Evolutionary conservation across 2,329 filamentous ascomycete species (phyloP).

Genomic region (Ophiocordyceps polyrhachis-furcata): DNA sequence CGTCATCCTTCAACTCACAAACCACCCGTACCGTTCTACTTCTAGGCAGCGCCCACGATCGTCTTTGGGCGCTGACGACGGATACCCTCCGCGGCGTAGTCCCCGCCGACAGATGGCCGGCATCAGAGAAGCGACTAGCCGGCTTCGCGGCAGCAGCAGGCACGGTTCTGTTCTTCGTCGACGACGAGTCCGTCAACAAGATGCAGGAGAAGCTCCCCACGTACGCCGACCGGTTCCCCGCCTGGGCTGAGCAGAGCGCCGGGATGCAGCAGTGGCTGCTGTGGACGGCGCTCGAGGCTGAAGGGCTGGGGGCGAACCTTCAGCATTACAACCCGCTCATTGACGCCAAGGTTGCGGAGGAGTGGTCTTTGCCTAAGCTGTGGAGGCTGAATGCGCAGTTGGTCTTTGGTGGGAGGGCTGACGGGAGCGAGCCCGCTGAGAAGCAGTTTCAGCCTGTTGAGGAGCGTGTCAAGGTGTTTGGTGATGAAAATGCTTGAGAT

Average conservation of each 20-base stretch:
- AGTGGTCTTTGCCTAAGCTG: conserved; percentile 50
- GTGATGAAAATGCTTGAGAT: conserved; percentile 7
- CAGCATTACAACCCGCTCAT: conserved; percentile 89
- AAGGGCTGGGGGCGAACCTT: conserved; percentile 73
- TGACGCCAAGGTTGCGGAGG: conserved; percentile 47
- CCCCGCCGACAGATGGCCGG: conserved; percentile 41
- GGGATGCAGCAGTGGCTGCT: conserved; percentile 63
- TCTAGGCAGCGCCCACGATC: conserved; percentile 65
- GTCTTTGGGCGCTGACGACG: conserved; percentile 62
- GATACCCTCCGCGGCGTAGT: conserved; percentile 36
- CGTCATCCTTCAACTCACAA: conserved; percentile 80
- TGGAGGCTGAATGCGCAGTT: conserved; percentile 73
- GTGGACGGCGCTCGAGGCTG: conserved; percentile 68
- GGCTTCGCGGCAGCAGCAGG: conserved; percentile 57
- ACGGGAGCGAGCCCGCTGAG: conserved; percentile 30
- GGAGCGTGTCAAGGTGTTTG: conserved; percentile 47
- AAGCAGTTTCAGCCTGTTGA: conserved; percentile 49
- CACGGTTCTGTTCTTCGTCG: conserved; percentile 77
- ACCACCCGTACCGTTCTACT: conserved; percentile 62
- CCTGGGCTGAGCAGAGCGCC: conserved; percentile 57
- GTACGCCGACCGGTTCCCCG: conserved; percentile 65
- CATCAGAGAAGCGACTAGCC: conserved; percentile 24
- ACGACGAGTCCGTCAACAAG: conserved; percentile 44
- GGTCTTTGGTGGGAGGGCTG: conserved; percentile 51
- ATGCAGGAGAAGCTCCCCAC: conserved; percentile 50